phyloP scores from a whole-genome alignment of 257 asterid genomes.

The Lycium ferocissimum region DNA sequence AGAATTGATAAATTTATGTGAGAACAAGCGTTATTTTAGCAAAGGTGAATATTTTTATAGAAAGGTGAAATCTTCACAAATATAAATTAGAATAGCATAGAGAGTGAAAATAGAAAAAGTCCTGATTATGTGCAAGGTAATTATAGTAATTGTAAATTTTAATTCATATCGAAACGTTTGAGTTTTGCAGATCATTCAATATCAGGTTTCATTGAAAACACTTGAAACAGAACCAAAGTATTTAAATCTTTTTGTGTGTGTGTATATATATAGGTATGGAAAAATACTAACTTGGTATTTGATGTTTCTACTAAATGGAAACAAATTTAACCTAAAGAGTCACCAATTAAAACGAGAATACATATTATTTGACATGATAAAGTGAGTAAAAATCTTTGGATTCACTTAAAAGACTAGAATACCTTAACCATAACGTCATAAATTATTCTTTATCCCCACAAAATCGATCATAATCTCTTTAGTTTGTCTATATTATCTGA shows the following conservation, averaged over 20 bases:
- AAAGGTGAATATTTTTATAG: not conserved
- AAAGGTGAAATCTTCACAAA: not conserved
- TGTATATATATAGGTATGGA: no score
- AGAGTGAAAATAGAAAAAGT: not conserved
- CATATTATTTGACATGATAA: no score
- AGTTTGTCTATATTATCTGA: not conserved
- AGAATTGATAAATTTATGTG: not conserved
- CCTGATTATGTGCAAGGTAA: not conserved
- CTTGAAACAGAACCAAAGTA: not conserved
- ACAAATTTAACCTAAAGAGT: not conserved
- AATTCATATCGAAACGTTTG: not conserved
- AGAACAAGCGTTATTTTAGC: constrained; percentile 30
- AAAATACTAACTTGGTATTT: not conserved
- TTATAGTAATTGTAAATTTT: not conserved
- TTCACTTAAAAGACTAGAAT: no score
- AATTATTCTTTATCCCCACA: no score
- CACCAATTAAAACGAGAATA: not conserved
- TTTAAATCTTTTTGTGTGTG: not conserved
- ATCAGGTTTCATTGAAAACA: not conserved
- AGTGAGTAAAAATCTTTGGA: not conserved
- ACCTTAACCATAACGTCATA: no score
- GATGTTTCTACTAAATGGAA: not conserved
- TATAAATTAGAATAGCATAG: not conserved
- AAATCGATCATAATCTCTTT: no score
- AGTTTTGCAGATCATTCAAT: not conserved